A percentile compares a stretch with the other conserved stretches of the same genome.
Evolutionary conservation across 768 basidiomycete genomes (phyloP).

Genomic region (Phaeotremella fagi): DNA sequence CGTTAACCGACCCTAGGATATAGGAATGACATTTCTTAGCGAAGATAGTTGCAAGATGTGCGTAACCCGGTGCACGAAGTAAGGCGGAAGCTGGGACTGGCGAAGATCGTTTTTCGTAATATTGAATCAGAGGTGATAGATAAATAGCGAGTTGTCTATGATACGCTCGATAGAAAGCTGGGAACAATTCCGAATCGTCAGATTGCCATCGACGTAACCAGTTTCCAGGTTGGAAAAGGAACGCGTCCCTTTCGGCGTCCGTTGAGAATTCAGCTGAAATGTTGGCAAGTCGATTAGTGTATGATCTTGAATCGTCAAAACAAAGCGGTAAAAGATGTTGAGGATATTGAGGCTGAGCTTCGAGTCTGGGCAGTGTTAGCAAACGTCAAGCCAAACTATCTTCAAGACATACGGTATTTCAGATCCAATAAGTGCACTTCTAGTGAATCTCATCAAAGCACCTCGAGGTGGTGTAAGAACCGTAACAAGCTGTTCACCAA

Average conservation of each 20-base stretch:
- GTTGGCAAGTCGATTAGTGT: constrained; percentile 32
- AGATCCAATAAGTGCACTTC: constrained; percentile 18
- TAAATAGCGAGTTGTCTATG: constrained; percentile 50
- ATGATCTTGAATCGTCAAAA: constrained; percentile 41
- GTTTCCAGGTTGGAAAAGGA: constrained; percentile 48
- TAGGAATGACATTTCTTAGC: constrained; percentile 51
- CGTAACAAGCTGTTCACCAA: constrained; percentile 50
- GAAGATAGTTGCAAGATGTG: constrained; percentile 51
- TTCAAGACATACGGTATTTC: constrained; percentile 16
- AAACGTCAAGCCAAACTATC: not conserved
- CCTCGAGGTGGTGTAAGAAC: constrained; percentile 49
- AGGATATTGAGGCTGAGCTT: constrained; percentile 36
- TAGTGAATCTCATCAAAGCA: constrained; percentile 47
- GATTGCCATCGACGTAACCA: constrained; percentile 53
- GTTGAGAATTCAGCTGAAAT: constrained; percentile 30
- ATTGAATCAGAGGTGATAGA: constrained; percentile 36
- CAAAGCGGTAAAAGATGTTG: constrained; percentile 43
- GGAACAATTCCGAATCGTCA: constrained; percentile 53
- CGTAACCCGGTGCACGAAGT: constrained; percentile 50
- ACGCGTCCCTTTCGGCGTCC: constrained; percentile 38
- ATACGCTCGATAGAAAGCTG: constrained; percentile 52
- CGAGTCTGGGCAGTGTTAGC: not conserved
- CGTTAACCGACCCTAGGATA: constrained; percentile 52
- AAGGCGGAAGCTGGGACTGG: constrained; percentile 39
- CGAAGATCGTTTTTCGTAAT: constrained; percentile 26